phyloP scores from a whole-genome alignment of 2,329 filamentous ascomycete species.

The Cordyceps cateniannulata region DNA sequence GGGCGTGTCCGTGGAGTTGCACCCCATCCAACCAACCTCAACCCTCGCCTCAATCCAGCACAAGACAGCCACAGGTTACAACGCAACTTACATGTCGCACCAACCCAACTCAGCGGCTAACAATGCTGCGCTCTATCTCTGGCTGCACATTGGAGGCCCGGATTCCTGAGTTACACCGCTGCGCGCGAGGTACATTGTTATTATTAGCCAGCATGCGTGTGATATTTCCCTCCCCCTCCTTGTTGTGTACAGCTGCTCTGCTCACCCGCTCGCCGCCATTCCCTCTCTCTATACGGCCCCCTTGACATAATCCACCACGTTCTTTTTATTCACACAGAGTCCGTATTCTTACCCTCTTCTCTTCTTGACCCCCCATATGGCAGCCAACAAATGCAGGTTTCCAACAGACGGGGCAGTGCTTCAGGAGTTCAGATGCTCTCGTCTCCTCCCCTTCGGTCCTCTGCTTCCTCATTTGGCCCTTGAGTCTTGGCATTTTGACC shows the following conservation, averaged over 20 bases:
- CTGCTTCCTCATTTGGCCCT: neutral
- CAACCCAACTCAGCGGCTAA: neutral
- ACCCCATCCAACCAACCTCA: neutral
- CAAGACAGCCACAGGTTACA: neutral
- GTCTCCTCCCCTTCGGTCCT: neutral
- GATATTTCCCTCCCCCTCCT: neutral
- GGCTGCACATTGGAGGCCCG: neutral
- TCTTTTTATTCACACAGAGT: neutral
- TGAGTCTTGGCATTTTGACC: neutral
- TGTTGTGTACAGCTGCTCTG: neutral
- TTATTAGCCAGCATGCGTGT: neutral
- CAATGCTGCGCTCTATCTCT: neutral
- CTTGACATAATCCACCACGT: neutral
- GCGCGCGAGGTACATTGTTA: neutral
- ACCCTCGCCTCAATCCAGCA: neutral
- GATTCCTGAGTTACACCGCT: neutral
- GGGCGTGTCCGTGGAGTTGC: no score
- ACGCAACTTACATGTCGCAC: neutral
- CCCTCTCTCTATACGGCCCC: neutral
- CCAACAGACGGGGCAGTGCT: conserved; percentile 4
- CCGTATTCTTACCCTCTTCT: neutral
- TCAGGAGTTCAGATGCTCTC: conserved; percentile 2
- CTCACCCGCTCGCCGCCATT: neutral
- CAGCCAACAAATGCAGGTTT: neutral
- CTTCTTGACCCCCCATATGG: neutral